Percentiles rank a stretch among this genome's conserved stretches.
Evolutionary conservation across 768 basidiomycete genomes (phyloP).

Genomic region (Lactarius indigo): DNA sequence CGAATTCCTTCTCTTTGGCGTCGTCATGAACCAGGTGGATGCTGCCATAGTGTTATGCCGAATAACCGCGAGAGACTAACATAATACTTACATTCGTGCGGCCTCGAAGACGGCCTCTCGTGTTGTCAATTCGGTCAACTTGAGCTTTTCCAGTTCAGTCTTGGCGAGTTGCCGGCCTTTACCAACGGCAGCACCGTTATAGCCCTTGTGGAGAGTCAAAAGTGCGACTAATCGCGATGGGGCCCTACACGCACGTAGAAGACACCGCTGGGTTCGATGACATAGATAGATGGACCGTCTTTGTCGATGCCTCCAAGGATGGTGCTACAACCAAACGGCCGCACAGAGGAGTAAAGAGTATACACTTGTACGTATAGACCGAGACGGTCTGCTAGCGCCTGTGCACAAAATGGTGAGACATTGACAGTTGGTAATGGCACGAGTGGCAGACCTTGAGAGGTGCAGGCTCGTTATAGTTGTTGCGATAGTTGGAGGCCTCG

Average conservation of each 20-base stretch:
- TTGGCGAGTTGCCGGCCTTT: slow-evolving; percentile 98
- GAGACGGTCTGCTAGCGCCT: slow-evolving; percentile 72
- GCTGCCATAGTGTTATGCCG: slow-evolving; percentile 41
- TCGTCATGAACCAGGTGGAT: slow-evolving; percentile 98
- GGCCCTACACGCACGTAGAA: slow-evolving; percentile 59
- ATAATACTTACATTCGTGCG: slow-evolving; percentile 79
- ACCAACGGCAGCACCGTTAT: slow-evolving; percentile 93
- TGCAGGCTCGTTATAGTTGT: slow-evolving; percentile 67
- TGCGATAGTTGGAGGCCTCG: slow-evolving; percentile 73
- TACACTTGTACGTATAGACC: slow-evolving; percentile 92
- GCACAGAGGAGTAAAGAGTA: slow-evolving; percentile 96
- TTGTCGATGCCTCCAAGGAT: slow-evolving; percentile 89
- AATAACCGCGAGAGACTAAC: slow-evolving; percentile 11
- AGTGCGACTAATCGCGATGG: background rate
- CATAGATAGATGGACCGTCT: slow-evolving; percentile 78
- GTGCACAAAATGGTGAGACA: slow-evolving; percentile 19
- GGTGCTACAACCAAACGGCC: slow-evolving; percentile 94
- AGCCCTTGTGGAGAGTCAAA: slow-evolving; percentile 55
- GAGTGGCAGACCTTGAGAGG: slow-evolving; percentile 65
- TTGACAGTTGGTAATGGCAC: background rate
- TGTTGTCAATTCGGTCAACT: slow-evolving; percentile 72
- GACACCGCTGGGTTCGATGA: slow-evolving; percentile 93
- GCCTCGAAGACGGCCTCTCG: slow-evolving; percentile 90
- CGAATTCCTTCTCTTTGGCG: slow-evolving; percentile 97
- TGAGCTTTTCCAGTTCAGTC: slow-evolving; percentile 96